Percentiles rank a stretch among this genome's conserved stretches.
Evolutionary conservation across 306 rosid species (phyloP).

Genomic region (Rubus parviflorus): DNA sequence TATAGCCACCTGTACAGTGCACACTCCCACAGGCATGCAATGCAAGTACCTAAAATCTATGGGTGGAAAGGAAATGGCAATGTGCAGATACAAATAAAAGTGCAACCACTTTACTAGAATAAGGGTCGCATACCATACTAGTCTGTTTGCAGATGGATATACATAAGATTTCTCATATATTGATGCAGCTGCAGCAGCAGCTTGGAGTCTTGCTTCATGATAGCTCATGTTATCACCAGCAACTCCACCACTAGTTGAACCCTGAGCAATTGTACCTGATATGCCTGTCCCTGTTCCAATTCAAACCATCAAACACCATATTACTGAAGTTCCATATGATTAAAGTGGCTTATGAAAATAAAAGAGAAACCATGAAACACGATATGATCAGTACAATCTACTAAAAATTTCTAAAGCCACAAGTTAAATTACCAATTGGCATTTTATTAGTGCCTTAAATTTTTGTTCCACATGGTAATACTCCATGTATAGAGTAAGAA

Average conservation of each 20-base stretch:
- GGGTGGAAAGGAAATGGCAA: not conserved
- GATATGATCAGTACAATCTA: not conserved
- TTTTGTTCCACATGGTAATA: not conserved
- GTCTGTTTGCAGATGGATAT: conserved; percentile 58
- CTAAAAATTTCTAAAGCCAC: not conserved
- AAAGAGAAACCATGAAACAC: not conserved
- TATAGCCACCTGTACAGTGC: conserved; percentile 4
- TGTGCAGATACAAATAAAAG: conserved; percentile 7
- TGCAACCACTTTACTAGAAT: conserved; percentile 2
- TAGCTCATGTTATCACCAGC: conserved; percentile 55
- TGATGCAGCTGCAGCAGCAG: conserved; percentile 94
- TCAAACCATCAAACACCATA: conserved; percentile 19
- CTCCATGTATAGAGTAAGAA: not conserved
- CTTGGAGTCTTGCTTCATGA: conserved; percentile 87
- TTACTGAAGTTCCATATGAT: not conserved
- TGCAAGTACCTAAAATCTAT: not conserved
- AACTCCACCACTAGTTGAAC: conserved; percentile 43
- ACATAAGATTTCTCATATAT: conserved; percentile 82
- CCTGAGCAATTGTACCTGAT: conserved; percentile 52
- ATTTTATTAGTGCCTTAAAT: not conserved
- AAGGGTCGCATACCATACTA: conserved; percentile 60
- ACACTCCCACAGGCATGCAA: not conserved
- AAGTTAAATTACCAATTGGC: not conserved
- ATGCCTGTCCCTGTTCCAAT: conserved; percentile 45
- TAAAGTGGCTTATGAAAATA: not conserved